A percentile compares a stretch with the other conserved stretches of the same genome.
These are phyloP conservation scores for Sporothrix sp. DNA, from an alignment of 2,329 filamentous ascomycete genomes.

Conservation along the genomic window DNA sequence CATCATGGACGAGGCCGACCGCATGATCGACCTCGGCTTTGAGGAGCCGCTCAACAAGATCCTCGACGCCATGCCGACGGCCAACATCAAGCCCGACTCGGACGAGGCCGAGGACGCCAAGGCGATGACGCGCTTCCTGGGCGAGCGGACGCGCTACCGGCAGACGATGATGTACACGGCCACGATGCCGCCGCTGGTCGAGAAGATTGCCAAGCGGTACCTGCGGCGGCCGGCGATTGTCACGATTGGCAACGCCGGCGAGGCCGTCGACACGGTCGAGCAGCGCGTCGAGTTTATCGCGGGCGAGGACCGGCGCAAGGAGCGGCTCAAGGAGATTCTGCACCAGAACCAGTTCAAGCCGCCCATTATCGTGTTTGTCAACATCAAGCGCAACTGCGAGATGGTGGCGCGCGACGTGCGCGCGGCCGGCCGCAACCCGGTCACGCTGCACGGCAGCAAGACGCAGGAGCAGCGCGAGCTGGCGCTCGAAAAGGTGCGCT, in stretches of 20 bases:
- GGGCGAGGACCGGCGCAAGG: conserved; percentile 94
- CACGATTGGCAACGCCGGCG: conserved; percentile 86
- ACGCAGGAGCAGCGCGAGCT: conserved; percentile 97
- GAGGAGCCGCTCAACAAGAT: conserved; percentile 98
- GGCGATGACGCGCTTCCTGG: conserved; percentile 74
- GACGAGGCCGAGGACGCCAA: conserved; percentile 80
- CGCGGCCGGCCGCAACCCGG: conserved; percentile 79
- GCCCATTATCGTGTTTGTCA: conserved; percentile 98
- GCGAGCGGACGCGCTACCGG: conserved; percentile 69
- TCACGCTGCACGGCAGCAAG: conserved; percentile 90
- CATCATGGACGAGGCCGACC: conserved; percentile 98
- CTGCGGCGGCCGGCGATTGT: conserved; percentile 86
- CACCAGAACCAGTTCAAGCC: conserved; percentile 67
- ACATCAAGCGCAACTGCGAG: conserved; percentile 98
- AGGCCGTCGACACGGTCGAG: conserved; percentile 95
- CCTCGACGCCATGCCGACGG: conserved; percentile 81
- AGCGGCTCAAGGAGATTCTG: conserved; percentile 85
- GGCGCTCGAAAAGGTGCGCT: conserved; percentile 74
- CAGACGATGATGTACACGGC: conserved; percentile 99
- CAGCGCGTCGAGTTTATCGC: conserved; percentile 87
- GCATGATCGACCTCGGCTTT: conserved; percentile 98
- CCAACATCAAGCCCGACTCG: conserved; percentile 89
- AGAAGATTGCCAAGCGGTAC: conserved; percentile 95
- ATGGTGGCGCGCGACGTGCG: conserved; percentile 91
- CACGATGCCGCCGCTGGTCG: conserved; percentile 87